Evolutionary conservation across 257 asterid genomes (phyloP).

Genomic region (Solanum sejunctum): DNA sequence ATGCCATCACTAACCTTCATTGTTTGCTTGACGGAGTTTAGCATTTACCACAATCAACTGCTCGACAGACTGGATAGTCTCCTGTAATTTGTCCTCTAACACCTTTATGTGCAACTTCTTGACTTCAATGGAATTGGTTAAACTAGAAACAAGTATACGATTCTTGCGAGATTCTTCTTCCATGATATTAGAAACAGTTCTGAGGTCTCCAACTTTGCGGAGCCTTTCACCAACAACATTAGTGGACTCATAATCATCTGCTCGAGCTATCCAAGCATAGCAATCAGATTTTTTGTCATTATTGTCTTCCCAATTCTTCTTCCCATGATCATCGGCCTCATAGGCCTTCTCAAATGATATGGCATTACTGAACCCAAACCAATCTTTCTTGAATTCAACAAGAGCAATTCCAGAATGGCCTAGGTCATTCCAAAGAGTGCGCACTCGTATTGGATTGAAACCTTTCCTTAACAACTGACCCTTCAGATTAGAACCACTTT

Average conservation of each 20-base stretch:
- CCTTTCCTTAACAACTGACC: constrained; percentile 42
- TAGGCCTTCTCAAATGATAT: constrained; percentile 68
- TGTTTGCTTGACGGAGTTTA: constrained; percentile 55
- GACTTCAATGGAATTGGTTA: constrained; percentile 56
- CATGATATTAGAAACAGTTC: constrained; percentile 60
- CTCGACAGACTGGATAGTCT: constrained; percentile 50
- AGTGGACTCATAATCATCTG: constrained; percentile 53
- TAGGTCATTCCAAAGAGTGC: constrained; percentile 60
- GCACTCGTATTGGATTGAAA: constrained; percentile 64
- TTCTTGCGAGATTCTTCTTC: constrained; percentile 75
- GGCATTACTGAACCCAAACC: constrained; percentile 76
- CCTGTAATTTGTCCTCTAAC: constrained; percentile 51
- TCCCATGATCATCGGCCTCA: constrained; percentile 59
- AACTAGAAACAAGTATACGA: constrained; percentile 48
- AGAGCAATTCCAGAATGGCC: constrained; percentile 81
- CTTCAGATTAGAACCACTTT: constrained; percentile 71
- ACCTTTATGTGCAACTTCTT: constrained; percentile 58
- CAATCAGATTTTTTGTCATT: constrained; percentile 27
- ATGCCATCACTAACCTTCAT: constrained; percentile 45
- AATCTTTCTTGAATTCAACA: constrained; percentile 71
- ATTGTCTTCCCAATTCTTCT: constrained; percentile 45
- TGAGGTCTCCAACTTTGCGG: constrained; percentile 73
- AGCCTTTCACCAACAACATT: constrained; percentile 62
- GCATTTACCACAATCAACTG: constrained; percentile 52
- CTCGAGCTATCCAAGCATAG: constrained; percentile 91